Evolutionary conservation across 495 filamentous ascomycete species (phyloP), one percentile per base, ranked within the genome.

Genomic region (Penicillium paradoxum): DNA sequence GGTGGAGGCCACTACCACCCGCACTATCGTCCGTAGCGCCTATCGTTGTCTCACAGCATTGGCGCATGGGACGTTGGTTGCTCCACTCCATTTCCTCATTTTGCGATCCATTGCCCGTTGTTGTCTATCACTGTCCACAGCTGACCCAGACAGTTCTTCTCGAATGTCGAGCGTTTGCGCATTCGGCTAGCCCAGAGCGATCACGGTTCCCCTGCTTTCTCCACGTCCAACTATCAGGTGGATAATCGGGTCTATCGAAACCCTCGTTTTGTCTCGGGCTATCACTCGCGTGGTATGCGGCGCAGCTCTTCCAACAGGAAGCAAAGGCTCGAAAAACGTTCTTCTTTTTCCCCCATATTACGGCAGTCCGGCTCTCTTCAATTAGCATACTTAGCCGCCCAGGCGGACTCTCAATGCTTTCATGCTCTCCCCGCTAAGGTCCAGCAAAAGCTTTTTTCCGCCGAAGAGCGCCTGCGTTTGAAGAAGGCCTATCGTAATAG

Each of bases 391-490:
- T 67, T 71, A 56, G 64, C 68, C 27, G 64, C 75, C 21, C 70
- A 77, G 43, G 72, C 75, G n/a, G 85, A 90, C 60, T 83, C 82
- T 44, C 79, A 82, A 64, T 92, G 85, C 75, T 89, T 84, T 59
- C 72, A 83, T 37, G 77, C 75, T 42, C 77, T 90, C 25, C 86
- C 89, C 25, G 79, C 86, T 51, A 90, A 87, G 61, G 73, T 91
- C 40, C 80, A 82, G 58, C 77, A 79, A 62, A 82, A 77, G 56
- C 82, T 87, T 57, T 89, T 89, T 67, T 84, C 84, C 11, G 75
- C 71, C 42, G 87, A 91, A 66, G 87, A 95, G 70, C 87, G 85
- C 60, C 68, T 79, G 25, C 62, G 83, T 42, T 68, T 91, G 37
- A 55, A 49, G 18, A 77, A 77, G 19, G 75, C 78, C 47, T 76